phyloP scores from a whole-genome alignment of 345 rosid genomes.

The Salix caprea region DNA sequence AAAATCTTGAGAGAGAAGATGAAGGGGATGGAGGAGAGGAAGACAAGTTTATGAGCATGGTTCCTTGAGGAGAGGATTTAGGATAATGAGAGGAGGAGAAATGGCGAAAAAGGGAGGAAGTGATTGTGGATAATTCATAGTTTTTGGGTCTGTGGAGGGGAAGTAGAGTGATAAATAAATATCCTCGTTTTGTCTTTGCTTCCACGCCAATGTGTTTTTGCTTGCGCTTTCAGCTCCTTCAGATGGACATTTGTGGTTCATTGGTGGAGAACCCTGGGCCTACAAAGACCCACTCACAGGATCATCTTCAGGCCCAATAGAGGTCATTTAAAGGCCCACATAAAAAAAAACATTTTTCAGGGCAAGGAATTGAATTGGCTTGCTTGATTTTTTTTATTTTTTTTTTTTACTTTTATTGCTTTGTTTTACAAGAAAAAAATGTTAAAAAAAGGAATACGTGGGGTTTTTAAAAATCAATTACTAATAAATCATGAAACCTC shows the following conservation, averaged over 20 bases:
- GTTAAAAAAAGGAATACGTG: too few relatives aligned
- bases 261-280: background rate
- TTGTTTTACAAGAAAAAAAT: too few relatives aligned
- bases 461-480: too few relatives aligned
- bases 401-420: too few relatives aligned
- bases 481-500: too few relatives aligned
- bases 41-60: conserved; percentile 69
- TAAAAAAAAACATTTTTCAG: too few relatives aligned
- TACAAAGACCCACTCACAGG: too few relatives aligned
- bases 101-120: background rate
- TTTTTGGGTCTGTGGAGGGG: conserved; percentile 54
- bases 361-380: too few relatives aligned
- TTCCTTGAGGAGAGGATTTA: conserved; percentile 12
- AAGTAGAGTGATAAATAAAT: conserved; percentile 28
- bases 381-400: too few relatives aligned
- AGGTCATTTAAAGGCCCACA: too few relatives aligned
- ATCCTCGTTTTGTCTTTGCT: conserved; percentile 18
- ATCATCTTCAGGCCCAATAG: too few relatives aligned
- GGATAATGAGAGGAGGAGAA: conserved; percentile 16
- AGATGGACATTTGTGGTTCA: background rate
- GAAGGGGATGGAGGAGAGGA: conserved; percentile 41
- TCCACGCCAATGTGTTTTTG: background rate
- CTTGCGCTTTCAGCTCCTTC: background rate
- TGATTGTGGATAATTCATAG: conserved; percentile 34
- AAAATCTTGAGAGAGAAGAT: conserved; percentile 29